Evolutionary conservation across 2,329 filamentous ascomycete genomes (phyloP).

Genomic region (Venturiaceae sp.): DNA sequence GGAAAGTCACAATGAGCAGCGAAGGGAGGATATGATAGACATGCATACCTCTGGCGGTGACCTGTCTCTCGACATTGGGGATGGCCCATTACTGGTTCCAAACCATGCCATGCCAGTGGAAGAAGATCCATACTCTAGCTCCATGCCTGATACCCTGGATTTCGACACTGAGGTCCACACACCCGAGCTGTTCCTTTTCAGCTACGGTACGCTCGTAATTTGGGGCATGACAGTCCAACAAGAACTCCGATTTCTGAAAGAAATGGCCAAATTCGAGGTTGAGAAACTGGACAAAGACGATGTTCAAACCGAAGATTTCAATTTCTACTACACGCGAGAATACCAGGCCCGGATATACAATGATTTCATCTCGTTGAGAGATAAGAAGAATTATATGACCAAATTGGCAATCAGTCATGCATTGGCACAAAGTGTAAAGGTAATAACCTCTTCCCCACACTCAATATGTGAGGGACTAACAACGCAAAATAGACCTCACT

Average conservation of each 20-base stretch:
- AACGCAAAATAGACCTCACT: slow-evolving; percentile 61
- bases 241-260: slow-evolving; percentile 84
- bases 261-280: slow-evolving; percentile 86
- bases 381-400: slow-evolving; percentile 96
- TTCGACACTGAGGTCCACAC: slow-evolving; percentile 85
- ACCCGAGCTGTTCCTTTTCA: slow-evolving; percentile 90
- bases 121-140: not conserved
- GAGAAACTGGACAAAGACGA: slow-evolving; percentile 84
- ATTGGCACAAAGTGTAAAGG: slow-evolving; percentile 89
- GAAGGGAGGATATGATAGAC: slow-evolving; percentile 55
- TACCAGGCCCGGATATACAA: slow-evolving; percentile 99
- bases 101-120: not conserved
- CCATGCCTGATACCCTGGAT: slow-evolving; percentile 34
- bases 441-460: no score
- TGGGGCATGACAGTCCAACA: slow-evolving; percentile 95
- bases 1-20: slow-evolving; percentile 45
- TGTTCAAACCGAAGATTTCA: slow-evolving; percentile 94
- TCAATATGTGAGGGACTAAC: no score
- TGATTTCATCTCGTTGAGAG: slow-evolving; percentile 90
- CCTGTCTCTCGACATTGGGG: slow-evolving; percentile 12
- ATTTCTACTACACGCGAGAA: slow-evolving; percentile 97
- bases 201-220: slow-evolving; percentile 95
- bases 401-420: slow-evolving; percentile 96
- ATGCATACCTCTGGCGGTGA: slow-evolving; percentile 36
- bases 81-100: not conserved